Conservation (phyloP, 306 rosid species). For the Cucurbita maxima region DNA sequence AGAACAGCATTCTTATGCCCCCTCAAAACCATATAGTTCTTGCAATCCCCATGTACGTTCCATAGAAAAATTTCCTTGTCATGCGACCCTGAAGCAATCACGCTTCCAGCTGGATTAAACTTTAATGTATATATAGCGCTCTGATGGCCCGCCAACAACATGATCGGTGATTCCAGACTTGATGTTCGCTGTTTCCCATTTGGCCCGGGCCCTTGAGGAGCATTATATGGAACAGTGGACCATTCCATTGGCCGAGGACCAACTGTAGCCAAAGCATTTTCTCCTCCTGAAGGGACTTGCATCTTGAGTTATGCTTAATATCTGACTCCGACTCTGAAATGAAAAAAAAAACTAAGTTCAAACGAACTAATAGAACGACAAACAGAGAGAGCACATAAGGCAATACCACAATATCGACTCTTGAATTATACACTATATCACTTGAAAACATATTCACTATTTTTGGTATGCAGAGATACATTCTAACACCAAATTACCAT, state of each 20-base stretch:
- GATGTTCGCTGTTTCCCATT: slow-evolving; percentile 69
- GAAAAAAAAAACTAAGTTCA: not conserved
- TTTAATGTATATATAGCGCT: slow-evolving; percentile 82
- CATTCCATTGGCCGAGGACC: slow-evolving; percentile 91
- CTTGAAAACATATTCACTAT: not conserved
- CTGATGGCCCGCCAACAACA: slow-evolving; percentile 80
- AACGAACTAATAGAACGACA: not conserved
- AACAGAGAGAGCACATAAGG: not conserved
- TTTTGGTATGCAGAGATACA: not conserved
- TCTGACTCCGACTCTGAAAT: not conserved
- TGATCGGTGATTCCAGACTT: slow-evolving; percentile 77
- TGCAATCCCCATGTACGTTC: slow-evolving; percentile 79
- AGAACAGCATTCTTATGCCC: slow-evolving; percentile 94
- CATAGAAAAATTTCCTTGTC: slow-evolving; percentile 89
- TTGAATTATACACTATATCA: not conserved
- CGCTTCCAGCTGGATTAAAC: slow-evolving; percentile 78
- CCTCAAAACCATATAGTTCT: slow-evolving; percentile 78
- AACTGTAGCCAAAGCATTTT: slow-evolving; percentile 50
- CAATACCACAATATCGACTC: not conserved
- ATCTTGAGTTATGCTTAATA: slow-evolving; percentile 17
- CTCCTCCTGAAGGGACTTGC: slow-evolving; percentile 61
- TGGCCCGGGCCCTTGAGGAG: slow-evolving; percentile 47
- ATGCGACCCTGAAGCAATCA: slow-evolving; percentile 84
- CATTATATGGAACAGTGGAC: slow-evolving; percentile 55
- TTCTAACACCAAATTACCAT: not conserved